A percentile compares a stretch with the other conserved stretches of the same genome.
Conservation (phyloP, 1,139 yeast genomes). For the Lodderomyces beijingensis region DNA sequence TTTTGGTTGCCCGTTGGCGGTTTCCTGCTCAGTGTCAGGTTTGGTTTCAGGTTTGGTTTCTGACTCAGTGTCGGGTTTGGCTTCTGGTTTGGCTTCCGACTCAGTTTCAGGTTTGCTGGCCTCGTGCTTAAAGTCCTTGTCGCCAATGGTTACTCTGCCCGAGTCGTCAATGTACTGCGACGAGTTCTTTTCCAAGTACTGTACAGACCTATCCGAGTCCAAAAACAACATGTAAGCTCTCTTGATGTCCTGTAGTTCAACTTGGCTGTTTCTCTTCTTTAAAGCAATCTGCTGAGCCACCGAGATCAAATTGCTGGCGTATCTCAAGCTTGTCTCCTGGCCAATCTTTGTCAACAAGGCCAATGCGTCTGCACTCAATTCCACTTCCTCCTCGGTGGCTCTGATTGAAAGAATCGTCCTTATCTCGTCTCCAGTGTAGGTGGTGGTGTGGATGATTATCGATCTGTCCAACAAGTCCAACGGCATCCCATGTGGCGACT, state of each 20-base stretch:
- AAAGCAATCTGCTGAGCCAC: slow-evolving; percentile 82
- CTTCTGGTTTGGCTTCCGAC: slow-evolving; percentile 6
- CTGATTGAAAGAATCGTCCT: slow-evolving; percentile 82
- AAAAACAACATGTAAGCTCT: slow-evolving; percentile 83
- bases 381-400: slow-evolving; percentile 96
- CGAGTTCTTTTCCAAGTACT: slow-evolving; percentile 65
- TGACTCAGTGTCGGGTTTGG: slow-evolving; percentile 12
- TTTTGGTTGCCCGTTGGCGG: slow-evolving; percentile 7
- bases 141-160: slow-evolving; percentile 58
- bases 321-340: slow-evolving; percentile 85
- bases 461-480: slow-evolving; percentile 90
- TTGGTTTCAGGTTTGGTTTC: slow-evolving; percentile 8
- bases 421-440: slow-evolving; percentile 78
- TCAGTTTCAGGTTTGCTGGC: slow-evolving; percentile 5
- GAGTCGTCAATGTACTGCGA: slow-evolving; percentile 68
- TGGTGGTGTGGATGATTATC: slow-evolving; percentile 81
- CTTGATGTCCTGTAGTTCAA: slow-evolving; percentile 82
- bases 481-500: slow-evolving; percentile 96
- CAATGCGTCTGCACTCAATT: slow-evolving; percentile 75
- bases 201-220: slow-evolving; percentile 84
- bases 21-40: slow-evolving; percentile 7
- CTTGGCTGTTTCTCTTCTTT: slow-evolving; percentile 68
- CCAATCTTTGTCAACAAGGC: slow-evolving; percentile 91
- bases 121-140: neutral
- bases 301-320: slow-evolving; percentile 85